Evolutionary conservation across 2,329 filamentous ascomycete genomes (phyloP).

Genomic region (Fusarium buharicum): DNA sequence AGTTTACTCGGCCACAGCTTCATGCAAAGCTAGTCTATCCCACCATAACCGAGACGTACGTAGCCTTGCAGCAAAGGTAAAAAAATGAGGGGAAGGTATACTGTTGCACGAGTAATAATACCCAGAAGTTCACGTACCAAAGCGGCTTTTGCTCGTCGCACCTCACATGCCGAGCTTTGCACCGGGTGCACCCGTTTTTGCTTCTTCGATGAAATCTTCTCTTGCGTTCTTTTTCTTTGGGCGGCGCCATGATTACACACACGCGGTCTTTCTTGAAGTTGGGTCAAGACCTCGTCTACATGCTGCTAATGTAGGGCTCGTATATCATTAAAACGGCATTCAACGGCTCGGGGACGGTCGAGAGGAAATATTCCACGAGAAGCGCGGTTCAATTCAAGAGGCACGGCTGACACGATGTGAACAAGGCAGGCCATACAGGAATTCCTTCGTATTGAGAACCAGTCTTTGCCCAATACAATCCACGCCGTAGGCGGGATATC

Average conservation of each 20-base stretch:
- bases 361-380: constrained; percentile 43
- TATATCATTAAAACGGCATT: constrained; percentile 38
- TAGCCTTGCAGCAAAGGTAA: constrained; percentile 37
- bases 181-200: constrained; percentile 52
- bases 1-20: constrained; percentile 17
- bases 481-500: constrained; percentile 44
- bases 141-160: constrained; percentile 59
- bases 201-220: constrained; percentile 53
- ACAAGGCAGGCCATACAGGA: constrained; percentile 40
- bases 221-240: constrained; percentile 52
- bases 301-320: constrained; percentile 37
- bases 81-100: constrained; percentile 28
- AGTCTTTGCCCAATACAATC: constrained; percentile 45
- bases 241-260: constrained; percentile 47
- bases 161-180: constrained; percentile 56
- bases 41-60: constrained; percentile 23
- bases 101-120: constrained; percentile 21
- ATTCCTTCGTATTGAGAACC: constrained; percentile 44
- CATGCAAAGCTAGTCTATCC: constrained; percentile 42
- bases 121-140: constrained; percentile 52
- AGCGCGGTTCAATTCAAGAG: constrained; percentile 34
- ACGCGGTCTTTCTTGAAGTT: constrained; percentile 27
- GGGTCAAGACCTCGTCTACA: constrained; percentile 33
- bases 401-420: constrained; percentile 39
- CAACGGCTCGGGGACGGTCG: constrained; percentile 39